A percentile compares a stretch with the other conserved stretches of the same genome.
Evolutionary conservation across 495 filamentous ascomycete genomes (phyloP).

Genomic region (Letharia lupina): DNA sequence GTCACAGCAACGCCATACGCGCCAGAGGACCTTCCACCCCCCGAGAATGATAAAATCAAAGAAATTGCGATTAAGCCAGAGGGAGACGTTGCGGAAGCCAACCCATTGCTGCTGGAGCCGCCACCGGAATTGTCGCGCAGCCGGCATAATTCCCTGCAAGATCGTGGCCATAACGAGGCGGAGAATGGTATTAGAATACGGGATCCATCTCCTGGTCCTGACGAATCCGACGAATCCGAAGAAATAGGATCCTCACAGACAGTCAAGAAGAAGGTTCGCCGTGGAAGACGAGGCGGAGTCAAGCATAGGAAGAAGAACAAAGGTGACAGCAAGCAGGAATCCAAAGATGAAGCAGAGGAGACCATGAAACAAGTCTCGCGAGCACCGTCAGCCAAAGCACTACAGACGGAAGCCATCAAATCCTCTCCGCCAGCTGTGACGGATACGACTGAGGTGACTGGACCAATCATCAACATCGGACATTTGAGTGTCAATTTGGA

Average conservation of each 20-base stretch:
- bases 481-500: constrained; percentile 66
- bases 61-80: constrained; percentile 25
- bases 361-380: constrained; percentile 40
- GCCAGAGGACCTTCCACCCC: constrained; percentile 29
- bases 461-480: constrained; percentile 58
- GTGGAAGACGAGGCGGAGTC: constrained; percentile 74
- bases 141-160: constrained; percentile 18
- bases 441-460: constrained; percentile 47
- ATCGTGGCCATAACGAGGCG: constrained; percentile 22
- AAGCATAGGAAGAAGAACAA: constrained; percentile 55
- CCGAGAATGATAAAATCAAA: constrained; percentile 34
- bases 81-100: constrained; percentile 26
- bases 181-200: constrained; percentile 37
- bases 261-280: constrained; percentile 72
- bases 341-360: constrained; percentile 35
- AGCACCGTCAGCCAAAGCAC: constrained; percentile 38
- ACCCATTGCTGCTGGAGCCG: constrained; percentile 18
- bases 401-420: constrained; percentile 44
- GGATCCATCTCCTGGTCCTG: constrained; percentile 36
- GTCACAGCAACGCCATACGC: constrained; percentile 27
- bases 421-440: constrained; percentile 31
- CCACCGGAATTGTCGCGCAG: constrained; percentile 13
- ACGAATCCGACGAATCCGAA: constrained; percentile 37
- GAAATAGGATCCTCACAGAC: constrained; percentile 35
- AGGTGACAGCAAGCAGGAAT: constrained; percentile 37